These are phyloP conservation scores for Schoenoplectus tabernaemontani DNA, from an alignment of 202 grass and related monocot species.

Conservation along the genomic window DNA sequence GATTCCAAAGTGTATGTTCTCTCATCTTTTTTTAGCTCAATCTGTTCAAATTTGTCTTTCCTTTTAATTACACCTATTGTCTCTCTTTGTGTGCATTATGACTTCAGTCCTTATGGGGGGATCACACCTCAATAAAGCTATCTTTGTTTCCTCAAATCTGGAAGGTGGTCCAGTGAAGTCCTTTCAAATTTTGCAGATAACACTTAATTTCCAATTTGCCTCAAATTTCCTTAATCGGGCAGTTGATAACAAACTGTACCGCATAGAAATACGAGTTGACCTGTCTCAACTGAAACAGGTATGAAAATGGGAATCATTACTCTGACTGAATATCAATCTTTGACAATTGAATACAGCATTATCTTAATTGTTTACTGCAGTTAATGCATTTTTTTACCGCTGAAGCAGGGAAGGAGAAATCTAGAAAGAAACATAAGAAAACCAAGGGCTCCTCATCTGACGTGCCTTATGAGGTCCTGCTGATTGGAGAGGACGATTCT, in stretches of 20 bases:
- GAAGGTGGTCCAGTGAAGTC: neutral
- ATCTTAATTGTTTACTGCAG: neutral
- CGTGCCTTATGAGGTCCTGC: constrained; percentile 2
- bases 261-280: neutral
- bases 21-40: neutral
- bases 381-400: neutral
- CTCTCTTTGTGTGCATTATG: neutral
- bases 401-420: constrained; percentile 26
- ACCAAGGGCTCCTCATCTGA: constrained; percentile 24
- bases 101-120: neutral
- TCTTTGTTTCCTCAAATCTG: constrained; percentile 6
- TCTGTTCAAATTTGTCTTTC: neutral
- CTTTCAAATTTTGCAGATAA: neutral
- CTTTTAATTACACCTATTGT: neutral
- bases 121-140: neutral
- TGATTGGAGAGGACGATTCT: constrained; percentile 23
- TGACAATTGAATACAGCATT: neutral
- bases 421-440: constrained; percentile 25
- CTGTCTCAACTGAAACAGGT: neutral
- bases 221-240: neutral
- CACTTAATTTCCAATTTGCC: neutral
- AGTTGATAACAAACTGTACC: neutral
- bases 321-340: neutral
- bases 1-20: neutral
- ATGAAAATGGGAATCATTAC: neutral